A percentile compares a stretch with the other conserved stretches of the same genome.
Conservation (phyloP, 345 rosid genomes). For the Eucalyptus leucophloia region DNA sequence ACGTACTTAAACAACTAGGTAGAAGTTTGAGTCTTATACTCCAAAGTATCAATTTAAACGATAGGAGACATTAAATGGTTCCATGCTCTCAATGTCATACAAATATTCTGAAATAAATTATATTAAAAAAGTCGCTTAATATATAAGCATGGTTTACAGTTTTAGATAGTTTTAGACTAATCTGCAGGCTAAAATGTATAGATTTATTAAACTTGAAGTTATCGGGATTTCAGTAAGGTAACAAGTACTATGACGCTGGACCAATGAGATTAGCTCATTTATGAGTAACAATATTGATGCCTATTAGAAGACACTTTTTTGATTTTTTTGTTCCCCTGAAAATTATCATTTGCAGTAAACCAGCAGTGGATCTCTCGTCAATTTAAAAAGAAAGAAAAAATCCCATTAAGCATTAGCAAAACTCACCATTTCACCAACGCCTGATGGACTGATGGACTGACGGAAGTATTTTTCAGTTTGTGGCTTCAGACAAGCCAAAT, state of each 20-base stretch:
- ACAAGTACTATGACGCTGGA: not conserved
- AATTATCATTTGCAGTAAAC: not conserved
- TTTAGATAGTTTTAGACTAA: not conserved
- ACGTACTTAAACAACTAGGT: not conserved
- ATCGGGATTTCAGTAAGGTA: not conserved
- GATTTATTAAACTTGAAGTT: not conserved
- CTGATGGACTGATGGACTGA: not conserved
- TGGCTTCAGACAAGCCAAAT: not conserved
- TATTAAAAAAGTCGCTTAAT: not conserved
- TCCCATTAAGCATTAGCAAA: not conserved
- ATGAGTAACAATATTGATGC: not conserved
- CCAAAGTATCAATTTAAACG: not conserved
- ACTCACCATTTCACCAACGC: not conserved
- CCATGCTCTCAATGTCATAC: not conserved
- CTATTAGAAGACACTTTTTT: not conserved
- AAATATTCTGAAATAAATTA: not conserved
- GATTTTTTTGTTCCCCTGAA: not conserved
- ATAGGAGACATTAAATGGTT: not conserved
- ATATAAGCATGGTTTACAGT: not conserved
- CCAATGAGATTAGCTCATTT: not conserved
- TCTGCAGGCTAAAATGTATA: not conserved
- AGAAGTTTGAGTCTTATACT: not conserved
- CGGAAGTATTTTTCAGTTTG: not conserved
- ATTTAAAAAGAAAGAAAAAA: not conserved
- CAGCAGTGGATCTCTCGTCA: not conserved